These are phyloP conservation scores for Ophiorrhiza pumila DNA, from an alignment of 257 asterid species.

Conservation along the genomic window DNA sequence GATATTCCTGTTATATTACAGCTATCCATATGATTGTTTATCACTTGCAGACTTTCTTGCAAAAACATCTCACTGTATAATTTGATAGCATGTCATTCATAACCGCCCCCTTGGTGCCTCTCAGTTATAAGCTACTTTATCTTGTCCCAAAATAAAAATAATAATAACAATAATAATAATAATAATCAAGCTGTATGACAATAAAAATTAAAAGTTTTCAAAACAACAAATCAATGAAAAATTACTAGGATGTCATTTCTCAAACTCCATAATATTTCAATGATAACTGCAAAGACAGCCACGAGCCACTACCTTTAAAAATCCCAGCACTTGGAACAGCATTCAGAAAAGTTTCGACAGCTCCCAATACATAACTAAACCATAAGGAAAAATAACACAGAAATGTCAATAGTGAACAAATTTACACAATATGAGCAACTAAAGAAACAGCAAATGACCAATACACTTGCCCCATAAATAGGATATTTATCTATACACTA, in stretches of 20 bases:
- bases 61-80: too few relatives aligned
- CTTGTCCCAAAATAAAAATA: too few relatives aligned
- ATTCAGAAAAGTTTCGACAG: conserved; percentile 93
- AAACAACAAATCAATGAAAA: background rate
- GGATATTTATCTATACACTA: background rate
- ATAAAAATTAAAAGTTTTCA: background rate
- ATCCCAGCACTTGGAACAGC: conserved; percentile 96
- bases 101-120: too few relatives aligned
- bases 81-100: too few relatives aligned
- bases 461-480: too few relatives aligned
- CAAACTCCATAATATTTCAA: background rate
- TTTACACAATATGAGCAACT: background rate
- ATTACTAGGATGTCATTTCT: background rate
- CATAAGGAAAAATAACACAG: conserved; percentile 24
- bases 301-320: conserved; percentile 60
- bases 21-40: background rate
- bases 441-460: background rate
- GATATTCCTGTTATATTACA: background rate
- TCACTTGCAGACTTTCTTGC: background rate
- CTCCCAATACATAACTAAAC: conserved; percentile 92
- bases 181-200: background rate
- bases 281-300: background rate
- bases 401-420: background rate
- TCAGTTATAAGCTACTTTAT: too few relatives aligned
- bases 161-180: too few relatives aligned